Conservation (phyloP, 78 protist species). For the Dictyostelium brefeldianum region DNA sequence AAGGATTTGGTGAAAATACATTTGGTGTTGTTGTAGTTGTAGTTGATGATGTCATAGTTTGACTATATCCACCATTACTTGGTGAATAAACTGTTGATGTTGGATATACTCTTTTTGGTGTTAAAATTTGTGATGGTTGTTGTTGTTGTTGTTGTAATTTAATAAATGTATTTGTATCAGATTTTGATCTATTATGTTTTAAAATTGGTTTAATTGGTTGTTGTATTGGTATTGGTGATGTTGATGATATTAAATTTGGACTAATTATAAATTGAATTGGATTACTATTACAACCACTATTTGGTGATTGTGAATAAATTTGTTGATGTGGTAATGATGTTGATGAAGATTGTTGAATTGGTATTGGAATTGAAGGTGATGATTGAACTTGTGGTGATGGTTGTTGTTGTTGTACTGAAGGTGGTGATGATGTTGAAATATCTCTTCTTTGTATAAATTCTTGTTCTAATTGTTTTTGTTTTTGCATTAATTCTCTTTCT, state of each 20-base stretch:
- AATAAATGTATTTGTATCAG: conserved; percentile 56
- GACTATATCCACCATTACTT: not conserved
- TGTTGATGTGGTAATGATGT: not conserved
- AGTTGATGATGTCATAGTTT: not conserved
- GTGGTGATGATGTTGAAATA: conserved; percentile 2
- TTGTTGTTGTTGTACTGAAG: not conserved
- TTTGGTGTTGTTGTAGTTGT: not conserved
- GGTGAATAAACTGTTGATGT: not conserved
- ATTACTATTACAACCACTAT: conserved; percentile 5
- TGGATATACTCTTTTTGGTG: not conserved
- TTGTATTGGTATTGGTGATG: not conserved
- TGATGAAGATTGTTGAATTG: not conserved
- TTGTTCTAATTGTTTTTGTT: conserved; percentile 31
- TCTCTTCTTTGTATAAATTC: conserved; percentile 19
- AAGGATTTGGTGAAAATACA: not conserved
- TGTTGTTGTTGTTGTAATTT: not conserved
- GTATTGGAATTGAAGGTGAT: not conserved
- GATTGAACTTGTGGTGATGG: not conserved
- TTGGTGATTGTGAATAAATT: not conserved
- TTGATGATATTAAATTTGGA: not conserved
- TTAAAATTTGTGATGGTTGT: not conserved
- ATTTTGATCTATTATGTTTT: conserved; percentile 69
- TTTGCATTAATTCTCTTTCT: conserved; percentile 40
- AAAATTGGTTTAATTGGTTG: not conserved
- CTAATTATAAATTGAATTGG: not conserved